Conservation (phyloP, 2,329 filamentous ascomycete genomes). For the Lasiodiplodia citricola region DNA sequence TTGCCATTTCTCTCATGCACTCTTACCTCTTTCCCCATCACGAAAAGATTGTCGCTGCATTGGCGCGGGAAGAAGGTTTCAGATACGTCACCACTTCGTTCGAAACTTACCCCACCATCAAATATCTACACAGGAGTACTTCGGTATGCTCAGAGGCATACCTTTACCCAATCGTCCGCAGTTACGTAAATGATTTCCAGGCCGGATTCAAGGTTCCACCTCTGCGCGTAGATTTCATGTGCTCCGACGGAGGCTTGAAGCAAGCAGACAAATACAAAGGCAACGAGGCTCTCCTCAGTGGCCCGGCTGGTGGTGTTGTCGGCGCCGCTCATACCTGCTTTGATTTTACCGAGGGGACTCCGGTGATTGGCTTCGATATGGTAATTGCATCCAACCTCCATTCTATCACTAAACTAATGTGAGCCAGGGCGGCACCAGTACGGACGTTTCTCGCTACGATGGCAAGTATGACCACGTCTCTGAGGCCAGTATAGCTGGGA, state of each 20-base stretch:
- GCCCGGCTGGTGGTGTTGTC: slow-evolving; percentile 44
- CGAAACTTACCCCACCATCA: slow-evolving; percentile 35
- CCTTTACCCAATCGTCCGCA: slow-evolving; percentile 34
- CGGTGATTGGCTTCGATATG: slow-evolving; percentile 40
- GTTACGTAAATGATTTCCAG: slow-evolving; percentile 35
- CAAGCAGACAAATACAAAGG: slow-evolving; percentile 37
- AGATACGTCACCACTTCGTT: slow-evolving; percentile 35
- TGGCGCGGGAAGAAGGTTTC: slow-evolving; percentile 39
- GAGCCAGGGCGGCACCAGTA: slow-evolving; percentile 36
- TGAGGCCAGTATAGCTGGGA: slow-evolving; percentile 41
- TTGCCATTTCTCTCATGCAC: slow-evolving; percentile 44
- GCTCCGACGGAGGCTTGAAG: slow-evolving; percentile 41
- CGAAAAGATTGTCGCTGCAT: slow-evolving; percentile 34
- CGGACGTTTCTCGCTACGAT: slow-evolving; percentile 42
- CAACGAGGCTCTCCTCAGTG: slow-evolving; percentile 38
- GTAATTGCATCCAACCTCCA: neutral
- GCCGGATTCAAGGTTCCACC: slow-evolving; percentile 30
- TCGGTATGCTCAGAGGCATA: slow-evolving; percentile 38
- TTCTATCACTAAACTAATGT: neutral
- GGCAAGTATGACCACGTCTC: slow-evolving; percentile 39
- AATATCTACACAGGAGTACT: slow-evolving; percentile 32
- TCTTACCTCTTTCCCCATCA: slow-evolving; percentile 41
- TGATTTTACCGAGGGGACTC: slow-evolving; percentile 32
- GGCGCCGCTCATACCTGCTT: slow-evolving; percentile 41
- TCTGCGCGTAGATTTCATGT: slow-evolving; percentile 41